Conservation (phyloP, 805 yeast genomes). For the Candida orba region DNA sequence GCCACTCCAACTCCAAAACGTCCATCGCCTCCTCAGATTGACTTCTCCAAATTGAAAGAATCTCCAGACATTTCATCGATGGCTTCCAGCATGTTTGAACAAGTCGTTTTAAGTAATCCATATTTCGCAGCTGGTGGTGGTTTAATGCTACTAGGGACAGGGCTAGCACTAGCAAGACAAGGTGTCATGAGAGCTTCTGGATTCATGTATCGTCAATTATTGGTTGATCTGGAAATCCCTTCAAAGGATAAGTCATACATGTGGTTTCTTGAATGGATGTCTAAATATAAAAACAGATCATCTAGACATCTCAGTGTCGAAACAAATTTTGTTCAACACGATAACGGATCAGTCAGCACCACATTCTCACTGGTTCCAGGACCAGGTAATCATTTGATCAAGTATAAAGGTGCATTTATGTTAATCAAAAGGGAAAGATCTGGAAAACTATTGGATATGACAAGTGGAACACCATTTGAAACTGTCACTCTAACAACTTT, state of each 20-base stretch:
- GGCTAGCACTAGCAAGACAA: slow-evolving; percentile 67
- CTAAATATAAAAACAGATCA: slow-evolving; percentile 63
- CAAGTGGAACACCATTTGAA: slow-evolving; percentile 91
- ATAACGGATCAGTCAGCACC: slow-evolving; percentile 84
- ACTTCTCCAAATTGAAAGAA: slow-evolving; percentile 16
- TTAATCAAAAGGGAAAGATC: slow-evolving; percentile 85
- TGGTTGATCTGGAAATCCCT: slow-evolving; percentile 90
- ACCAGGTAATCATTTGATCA: slow-evolving; percentile 87
- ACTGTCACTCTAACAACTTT: slow-evolving; percentile 91
- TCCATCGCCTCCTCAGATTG: slow-evolving; percentile 18
- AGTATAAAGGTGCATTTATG: slow-evolving; percentile 83
- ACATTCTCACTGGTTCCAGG: slow-evolving; percentile 92
- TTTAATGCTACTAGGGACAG: slow-evolving; percentile 89
- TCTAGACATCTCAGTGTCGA: slow-evolving; percentile 88
- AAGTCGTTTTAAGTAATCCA: slow-evolving; percentile 68
- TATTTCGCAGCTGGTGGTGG: slow-evolving; percentile 99
- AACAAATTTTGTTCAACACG: slow-evolving; percentile 80
- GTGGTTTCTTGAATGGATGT: slow-evolving; percentile 98
- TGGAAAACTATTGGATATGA: slow-evolving; percentile 79
- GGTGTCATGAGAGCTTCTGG: slow-evolving; percentile 57
- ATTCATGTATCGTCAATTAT: slow-evolving; percentile 69
- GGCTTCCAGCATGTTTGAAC: slow-evolving; percentile 36
- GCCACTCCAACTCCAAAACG: neutral
- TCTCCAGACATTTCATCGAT: slow-evolving; percentile 22
- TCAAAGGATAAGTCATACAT: slow-evolving; percentile 87